phyloP scores from a whole-genome alignment of 345 rosid genomes.

The Salix exigua region DNA sequence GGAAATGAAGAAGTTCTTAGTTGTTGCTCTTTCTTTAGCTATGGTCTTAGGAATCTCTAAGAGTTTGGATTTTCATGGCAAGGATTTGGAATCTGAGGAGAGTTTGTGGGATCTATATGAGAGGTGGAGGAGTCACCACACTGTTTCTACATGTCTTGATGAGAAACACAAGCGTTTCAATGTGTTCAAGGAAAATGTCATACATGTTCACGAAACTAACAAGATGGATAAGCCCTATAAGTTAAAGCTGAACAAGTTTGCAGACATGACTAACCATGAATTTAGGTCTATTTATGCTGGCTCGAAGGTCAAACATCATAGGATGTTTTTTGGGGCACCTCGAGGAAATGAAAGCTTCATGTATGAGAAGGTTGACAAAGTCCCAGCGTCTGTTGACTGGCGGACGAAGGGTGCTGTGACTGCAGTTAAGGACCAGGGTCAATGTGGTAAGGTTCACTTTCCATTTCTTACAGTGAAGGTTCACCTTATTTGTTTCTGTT shows the following conservation, averaged over 20 bases:
- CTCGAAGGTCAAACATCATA: conserved; percentile 69
- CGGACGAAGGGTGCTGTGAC: conserved; percentile 75
- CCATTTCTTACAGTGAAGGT: neutral
- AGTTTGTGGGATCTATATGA: conserved; percentile 72
- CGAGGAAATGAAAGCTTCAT: conserved; percentile 47
- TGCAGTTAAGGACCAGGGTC: conserved; percentile 75
- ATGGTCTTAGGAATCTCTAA: conserved; percentile 38
- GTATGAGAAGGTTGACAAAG: conserved; percentile 41
- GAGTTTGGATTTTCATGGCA: conserved; percentile 64
- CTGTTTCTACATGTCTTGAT: conserved; percentile 52
- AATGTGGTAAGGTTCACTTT: conserved; percentile 49
- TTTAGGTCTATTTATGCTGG: conserved; percentile 56
- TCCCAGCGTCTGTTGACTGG: conserved; percentile 67
- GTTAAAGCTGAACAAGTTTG: conserved; percentile 79
- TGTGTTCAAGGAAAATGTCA: conserved; percentile 70
- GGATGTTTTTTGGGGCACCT: conserved; percentile 45
- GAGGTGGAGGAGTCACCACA: conserved; percentile 87
- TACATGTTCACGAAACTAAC: conserved; percentile 69
- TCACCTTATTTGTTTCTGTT: neutral
- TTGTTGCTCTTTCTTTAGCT: conserved; percentile 37
- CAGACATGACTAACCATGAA: conserved; percentile 80
- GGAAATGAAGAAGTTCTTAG: conserved; percentile 27
- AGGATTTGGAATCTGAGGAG: conserved; percentile 61
- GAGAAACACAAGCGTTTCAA: conserved; percentile 68
- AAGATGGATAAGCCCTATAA: conserved; percentile 67